A percentile compares a stretch with the other conserved stretches of the same genome.
Conservation (phyloP, 2,329 filamentous ascomycete species). For the Paramyrothecium sp. region DNA sequence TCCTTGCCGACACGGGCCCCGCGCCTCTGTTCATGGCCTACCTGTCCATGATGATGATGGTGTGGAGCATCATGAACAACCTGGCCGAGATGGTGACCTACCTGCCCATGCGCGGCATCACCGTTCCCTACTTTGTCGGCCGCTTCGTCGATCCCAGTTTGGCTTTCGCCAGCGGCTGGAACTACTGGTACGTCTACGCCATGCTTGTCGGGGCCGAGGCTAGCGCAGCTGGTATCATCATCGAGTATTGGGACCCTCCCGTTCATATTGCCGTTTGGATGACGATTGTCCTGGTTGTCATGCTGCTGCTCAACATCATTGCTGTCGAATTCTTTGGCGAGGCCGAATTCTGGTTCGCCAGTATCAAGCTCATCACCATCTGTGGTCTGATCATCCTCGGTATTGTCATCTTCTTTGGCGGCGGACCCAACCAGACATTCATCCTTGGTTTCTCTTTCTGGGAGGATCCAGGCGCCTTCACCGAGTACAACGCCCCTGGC, state of each 20-base stretch:
- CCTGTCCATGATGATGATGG: conserved; percentile 50
- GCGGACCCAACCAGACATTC: conserved; percentile 47
- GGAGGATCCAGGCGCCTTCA: conserved; percentile 42
- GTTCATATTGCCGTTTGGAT: conserved; percentile 59
- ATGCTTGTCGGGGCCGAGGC: conserved; percentile 58
- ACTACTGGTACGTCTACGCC: conserved; percentile 62
- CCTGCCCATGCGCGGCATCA: conserved; percentile 55
- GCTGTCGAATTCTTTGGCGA: conserved; percentile 60
- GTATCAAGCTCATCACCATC: conserved; percentile 59
- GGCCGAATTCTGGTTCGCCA: conserved; percentile 59
- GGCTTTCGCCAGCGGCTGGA: conserved; percentile 58
- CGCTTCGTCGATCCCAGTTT: conserved; percentile 55
- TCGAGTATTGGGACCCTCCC: conserved; percentile 58
- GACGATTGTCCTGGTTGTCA: conserved; percentile 52
- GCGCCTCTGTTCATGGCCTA: conserved; percentile 72
- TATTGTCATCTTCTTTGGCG: conserved; percentile 55
- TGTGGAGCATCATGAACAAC: conserved; percentile 54
- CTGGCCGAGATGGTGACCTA: conserved; percentile 56
- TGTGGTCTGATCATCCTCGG: conserved; percentile 55
- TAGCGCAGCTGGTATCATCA: conserved; percentile 55
- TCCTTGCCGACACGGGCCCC: conserved; percentile 55
- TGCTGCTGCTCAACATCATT: conserved; percentile 54
- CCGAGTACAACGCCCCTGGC: conserved; percentile 45
- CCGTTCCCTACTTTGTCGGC: conserved; percentile 54
- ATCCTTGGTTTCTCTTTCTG: conserved; percentile 44